Base-by-base conservation (phyloP, 768 basidiomycete genomes). In the Pilatotrama ljubarskyi region DNA sequence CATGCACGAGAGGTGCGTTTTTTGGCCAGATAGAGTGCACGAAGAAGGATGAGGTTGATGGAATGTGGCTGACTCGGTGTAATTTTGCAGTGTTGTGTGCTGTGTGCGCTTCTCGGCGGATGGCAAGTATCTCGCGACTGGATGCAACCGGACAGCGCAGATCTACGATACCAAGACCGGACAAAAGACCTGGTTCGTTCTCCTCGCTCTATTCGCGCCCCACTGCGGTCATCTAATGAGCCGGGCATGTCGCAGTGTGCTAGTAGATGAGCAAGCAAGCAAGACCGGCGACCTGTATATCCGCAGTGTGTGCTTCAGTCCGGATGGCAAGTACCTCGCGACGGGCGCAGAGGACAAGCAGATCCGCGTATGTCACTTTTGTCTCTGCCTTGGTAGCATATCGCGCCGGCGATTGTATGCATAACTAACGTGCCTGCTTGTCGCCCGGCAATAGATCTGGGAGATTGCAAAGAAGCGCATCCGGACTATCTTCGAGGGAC, bases 81-180 rank as follows among this genome's bases (percentile, higher is more conserved):
- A 26, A 14, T 8, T 5, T 32, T 32, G 29, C 63, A 89, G 88
- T 59, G 89, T 90, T 22, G 88, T 90, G 9, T 92, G 95, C 67
- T 97, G 95, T 69, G 94, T 97, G 25, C 84, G 90, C 59, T 96
- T 97, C 76, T 96, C 93, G 51, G 91, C 93, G 14, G 95, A 98
- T 73, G 93, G 95, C 25, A 93, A 91, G 72, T 87, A 81, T 61
- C 83, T 98, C 32, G 96, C 96, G 29, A 98, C 96, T 4, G 96
- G 96, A 13, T 98, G 95, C 76, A 98, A 98, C 75, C 82, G 93
- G 41, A 93, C 93, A 0, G 93, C 95, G 18, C 95, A 97, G 73
- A 95, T 98, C 57, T 98, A 91, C 72, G 93, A 98, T 70, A 90
- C 90, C 25, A 90, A 90, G 75, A 89, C 91, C 0, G 95, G 95